Evolutionary conservation across 805 yeast species (phyloP).

Genomic region (Clavispora santaluciae): DNA sequence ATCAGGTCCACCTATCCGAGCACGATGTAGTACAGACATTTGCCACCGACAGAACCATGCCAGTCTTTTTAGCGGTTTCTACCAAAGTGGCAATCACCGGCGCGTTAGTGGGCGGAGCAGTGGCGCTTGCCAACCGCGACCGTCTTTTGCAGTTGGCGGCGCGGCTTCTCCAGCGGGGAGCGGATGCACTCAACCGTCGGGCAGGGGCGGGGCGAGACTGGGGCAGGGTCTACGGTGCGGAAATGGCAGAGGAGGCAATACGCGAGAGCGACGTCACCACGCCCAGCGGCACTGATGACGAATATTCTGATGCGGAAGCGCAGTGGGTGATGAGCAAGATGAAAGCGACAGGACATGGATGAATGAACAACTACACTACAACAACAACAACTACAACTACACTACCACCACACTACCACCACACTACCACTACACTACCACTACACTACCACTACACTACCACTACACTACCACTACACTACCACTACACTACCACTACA

Average conservation of each 20-base stretch:
- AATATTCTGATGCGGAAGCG: background rate
- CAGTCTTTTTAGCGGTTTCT: slow-evolving; percentile 5
- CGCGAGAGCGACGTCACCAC: background rate
- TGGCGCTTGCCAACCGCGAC: slow-evolving; percentile 11
- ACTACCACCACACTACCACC: too few species aligned
- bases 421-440: too few species aligned
- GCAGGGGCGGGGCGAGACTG: background rate
- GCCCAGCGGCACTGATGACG: background rate
- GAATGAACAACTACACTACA: too few species aligned
- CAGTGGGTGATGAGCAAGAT: background rate
- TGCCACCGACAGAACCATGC: background rate
- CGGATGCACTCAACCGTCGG: slow-evolving; percentile 4
- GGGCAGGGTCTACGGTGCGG: background rate
- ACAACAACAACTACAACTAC: too few species aligned
- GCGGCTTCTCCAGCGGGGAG: slow-evolving; percentile 7
- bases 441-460: too few species aligned
- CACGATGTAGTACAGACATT: background rate
- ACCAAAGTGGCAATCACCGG: slow-evolving; percentile 13
- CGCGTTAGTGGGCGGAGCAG: slow-evolving; percentile 10
- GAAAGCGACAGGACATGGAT: background rate
- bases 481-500: too few species aligned
- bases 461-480: too few species aligned
- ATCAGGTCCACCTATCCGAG: too few species aligned
- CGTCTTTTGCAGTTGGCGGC: slow-evolving; percentile 8
- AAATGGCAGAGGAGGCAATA: background rate